Evolutionary conservation across 2,329 filamentous ascomycete genomes (phyloP).

Genomic region (Trichoderma sp.): DNA sequence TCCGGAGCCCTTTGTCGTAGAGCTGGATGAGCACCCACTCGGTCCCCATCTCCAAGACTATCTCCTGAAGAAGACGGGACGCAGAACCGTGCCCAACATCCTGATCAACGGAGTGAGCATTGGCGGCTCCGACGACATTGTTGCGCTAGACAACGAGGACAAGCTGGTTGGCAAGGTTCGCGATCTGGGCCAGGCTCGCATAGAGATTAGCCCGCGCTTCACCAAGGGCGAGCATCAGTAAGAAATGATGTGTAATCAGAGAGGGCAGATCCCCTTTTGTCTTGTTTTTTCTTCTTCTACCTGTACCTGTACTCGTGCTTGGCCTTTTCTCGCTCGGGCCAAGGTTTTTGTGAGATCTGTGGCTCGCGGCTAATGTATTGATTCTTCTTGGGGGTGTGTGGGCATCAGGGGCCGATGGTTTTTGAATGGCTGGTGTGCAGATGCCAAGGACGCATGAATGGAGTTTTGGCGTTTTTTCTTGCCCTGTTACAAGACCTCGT

Average conservation of each 20-base stretch:
- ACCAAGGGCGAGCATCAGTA: slow-evolving; percentile 24
- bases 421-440: background rate
- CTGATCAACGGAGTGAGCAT: slow-evolving; percentile 86
- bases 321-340: background rate
- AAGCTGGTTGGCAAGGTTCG: slow-evolving; percentile 71
- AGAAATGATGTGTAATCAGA: background rate
- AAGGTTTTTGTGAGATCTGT: background rate
- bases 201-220: slow-evolving; percentile 53
- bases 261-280: background rate
- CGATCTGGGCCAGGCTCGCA: slow-evolving; percentile 69
- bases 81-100: slow-evolving; percentile 88
- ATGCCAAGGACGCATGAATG: slow-evolving; percentile 1
- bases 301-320: background rate
- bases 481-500: background rate
- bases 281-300: background rate
- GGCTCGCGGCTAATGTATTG: background rate
- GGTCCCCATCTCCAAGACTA: slow-evolving; percentile 72
- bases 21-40: slow-evolving; percentile 80
- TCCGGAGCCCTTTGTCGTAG: slow-evolving; percentile 82
- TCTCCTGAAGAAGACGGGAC: slow-evolving; percentile 72
- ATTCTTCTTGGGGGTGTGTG: background rate
- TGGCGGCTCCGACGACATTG: slow-evolving; percentile 85
- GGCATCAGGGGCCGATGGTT: background rate
- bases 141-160: slow-evolving; percentile 66
- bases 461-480: slow-evolving; percentile 14